Evolutionary conservation across 176 grass and related monocot genomes (phyloP), one percentile per base, ranked within the genome.

Genomic region (Pharus latifolius): DNA sequence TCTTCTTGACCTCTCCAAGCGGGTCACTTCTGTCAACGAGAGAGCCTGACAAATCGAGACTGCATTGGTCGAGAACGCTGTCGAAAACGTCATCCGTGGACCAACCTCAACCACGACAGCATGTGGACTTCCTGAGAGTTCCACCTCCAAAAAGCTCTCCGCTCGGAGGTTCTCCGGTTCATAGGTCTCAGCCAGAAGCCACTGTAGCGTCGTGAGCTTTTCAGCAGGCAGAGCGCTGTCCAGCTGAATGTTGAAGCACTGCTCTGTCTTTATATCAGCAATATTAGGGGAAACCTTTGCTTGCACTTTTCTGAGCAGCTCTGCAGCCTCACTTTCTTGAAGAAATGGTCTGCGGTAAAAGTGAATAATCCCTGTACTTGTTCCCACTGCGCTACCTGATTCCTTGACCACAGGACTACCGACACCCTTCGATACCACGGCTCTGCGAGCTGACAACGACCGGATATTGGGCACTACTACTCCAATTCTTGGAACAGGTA

Each of bases 151-250:
- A 79, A 96, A 86, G 72, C 88, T 96, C 49, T 59, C 50, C 20
- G 56, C 22, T 65, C 81, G 72, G 20, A 96, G 62, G 33, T 91
- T 96, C 26, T 88, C 88, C 28, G 88, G 88, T 63, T 96, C 81
- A 73, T 86, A 96, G 13, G 85, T 96, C 78, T 96, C 88, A 43
- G 78, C 81, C 60, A 96, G 63, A 82, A 96, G 82, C 92, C 92
- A 96, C 16, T 80, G 62, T 63, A 96, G 85, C 31, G 63, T 77
- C 73, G 77, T 47, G 33, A 96, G 82, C 75, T 96, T 91, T 34
- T 78, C 79, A 26, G 50, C 20, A 34, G 85, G 63, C 23, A 88
- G 34, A 31, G 63, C 11, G 56, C 37, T 70, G 49, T 69, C 69
- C 67, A 91, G 59, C n/a, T 90, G 75, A 41, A 96, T 67, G 53